Percentiles rank a stretch among this genome's conserved stretches.
phyloP scores from a whole-genome alignment of 2,329 filamentous ascomycete genomes.

The Alternaria tenuissima region DNA sequence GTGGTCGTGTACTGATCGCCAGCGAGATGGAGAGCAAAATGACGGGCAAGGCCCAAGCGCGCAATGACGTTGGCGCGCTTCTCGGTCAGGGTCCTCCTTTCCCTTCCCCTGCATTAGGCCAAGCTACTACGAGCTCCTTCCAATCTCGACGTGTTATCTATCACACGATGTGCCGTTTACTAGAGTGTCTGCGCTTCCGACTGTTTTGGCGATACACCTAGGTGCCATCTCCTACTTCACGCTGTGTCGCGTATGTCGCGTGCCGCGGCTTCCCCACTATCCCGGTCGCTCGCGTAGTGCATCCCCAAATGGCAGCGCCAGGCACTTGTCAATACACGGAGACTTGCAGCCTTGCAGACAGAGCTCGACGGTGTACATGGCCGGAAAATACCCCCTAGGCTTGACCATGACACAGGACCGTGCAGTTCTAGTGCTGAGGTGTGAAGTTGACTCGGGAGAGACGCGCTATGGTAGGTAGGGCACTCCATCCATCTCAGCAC shows the following conservation, averaged over 20 bases:
- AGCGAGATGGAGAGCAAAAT: conserved; percentile 22
- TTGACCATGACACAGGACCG: neutral
- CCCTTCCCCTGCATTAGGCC: conserved; percentile 16
- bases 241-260: conserved; percentile 15
- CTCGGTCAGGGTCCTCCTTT: conserved; percentile 18
- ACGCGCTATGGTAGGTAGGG: neutral
- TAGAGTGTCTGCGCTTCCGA: neutral
- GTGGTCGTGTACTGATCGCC: conserved; percentile 12
- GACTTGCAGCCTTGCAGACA: neutral
- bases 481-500: neutral
- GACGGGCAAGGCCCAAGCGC: conserved; percentile 19
- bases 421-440: neutral
- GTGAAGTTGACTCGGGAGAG: neutral
- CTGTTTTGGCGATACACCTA: neutral
- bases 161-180: no score
- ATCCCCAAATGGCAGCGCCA: conserved; percentile 3
- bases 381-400: neutral
- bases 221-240: neutral
- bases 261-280: conserved; percentile 18
- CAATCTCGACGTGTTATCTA: neutral
- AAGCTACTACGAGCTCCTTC: neutral
- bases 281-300: conserved; percentile 15
- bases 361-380: neutral
- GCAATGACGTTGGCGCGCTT: conserved; percentile 24
- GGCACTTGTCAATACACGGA: neutral